Conservation (phyloP, 805 yeast genomes). For the Saccharomycopsis sp. region DNA sequence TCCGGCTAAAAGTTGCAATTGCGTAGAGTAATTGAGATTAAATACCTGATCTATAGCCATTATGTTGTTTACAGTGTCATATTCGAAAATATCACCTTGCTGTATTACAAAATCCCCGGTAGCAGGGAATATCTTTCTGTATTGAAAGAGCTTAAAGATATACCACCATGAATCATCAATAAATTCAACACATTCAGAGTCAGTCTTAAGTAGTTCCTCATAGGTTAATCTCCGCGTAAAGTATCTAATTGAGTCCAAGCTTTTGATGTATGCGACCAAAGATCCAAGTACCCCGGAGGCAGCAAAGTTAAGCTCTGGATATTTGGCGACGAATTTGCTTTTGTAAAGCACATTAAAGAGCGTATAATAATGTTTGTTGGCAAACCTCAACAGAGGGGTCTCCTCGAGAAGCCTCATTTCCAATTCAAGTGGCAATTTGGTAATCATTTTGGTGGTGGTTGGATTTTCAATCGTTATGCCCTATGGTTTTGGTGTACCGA, state of each 20-base stretch:
- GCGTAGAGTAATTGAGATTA: slow-evolving; percentile 14
- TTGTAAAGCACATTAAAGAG: slow-evolving; percentile 43
- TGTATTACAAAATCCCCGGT: slow-evolving; percentile 33
- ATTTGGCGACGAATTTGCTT: slow-evolving; percentile 4
- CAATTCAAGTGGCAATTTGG: slow-evolving; percentile 37
- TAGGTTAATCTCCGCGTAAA: slow-evolving; percentile 27
- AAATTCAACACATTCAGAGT: slow-evolving; percentile 13
- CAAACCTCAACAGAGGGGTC: slow-evolving; percentile 31
- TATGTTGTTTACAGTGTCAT: slow-evolving; percentile 10
- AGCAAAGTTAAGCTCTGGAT: slow-evolving; percentile 26
- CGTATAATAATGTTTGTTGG: slow-evolving; percentile 39
- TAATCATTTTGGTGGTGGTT: slow-evolving; percentile 1
- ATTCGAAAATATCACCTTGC: slow-evolving; percentile 10
- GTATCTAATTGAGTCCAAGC: slow-evolving; percentile 34
- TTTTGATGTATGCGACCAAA: slow-evolving; percentile 28
- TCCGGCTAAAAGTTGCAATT: slow-evolving; percentile 21
- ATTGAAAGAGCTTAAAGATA: slow-evolving; percentile 43
- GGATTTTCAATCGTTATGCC: neutral
- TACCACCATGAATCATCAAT: slow-evolving; percentile 38
- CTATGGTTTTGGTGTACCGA: neutral
- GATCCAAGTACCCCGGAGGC: slow-evolving; percentile 34
- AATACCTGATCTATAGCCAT: slow-evolving; percentile 7
- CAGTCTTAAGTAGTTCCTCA: neutral
- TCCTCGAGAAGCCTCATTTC: slow-evolving; percentile 32
- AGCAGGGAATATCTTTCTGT: slow-evolving; percentile 48